Percentiles rank a stretch among this genome's conserved stretches.
These are phyloP conservation scores for Sequoiadendron giganteum DNA, from an alignment of 75 land plant species.

Conservation along the genomic window DNA sequence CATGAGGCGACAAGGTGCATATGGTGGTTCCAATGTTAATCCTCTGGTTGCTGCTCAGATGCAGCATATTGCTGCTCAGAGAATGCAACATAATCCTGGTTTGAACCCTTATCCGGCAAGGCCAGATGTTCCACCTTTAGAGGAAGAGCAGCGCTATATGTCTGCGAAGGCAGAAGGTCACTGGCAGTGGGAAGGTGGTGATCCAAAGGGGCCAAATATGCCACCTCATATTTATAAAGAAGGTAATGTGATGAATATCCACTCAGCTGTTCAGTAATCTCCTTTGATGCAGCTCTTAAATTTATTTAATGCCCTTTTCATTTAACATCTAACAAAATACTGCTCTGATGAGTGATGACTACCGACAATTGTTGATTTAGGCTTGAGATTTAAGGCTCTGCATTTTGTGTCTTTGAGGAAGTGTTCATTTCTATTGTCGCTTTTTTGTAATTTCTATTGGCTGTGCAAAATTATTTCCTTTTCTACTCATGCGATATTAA, in stretches of 20 bases:
- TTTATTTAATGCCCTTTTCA: not conserved
- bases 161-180: constrained; percentile 27
- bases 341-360: not conserved
- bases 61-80: constrained; percentile 39
- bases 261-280: not conserved
- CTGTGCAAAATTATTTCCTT: not conserved
- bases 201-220: constrained; percentile 16
- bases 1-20: constrained; percentile 37
- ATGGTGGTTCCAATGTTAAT: constrained; percentile 29
- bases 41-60: constrained; percentile 32
- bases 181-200: constrained; percentile 51
- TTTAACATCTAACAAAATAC: not conserved
- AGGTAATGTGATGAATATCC: constrained; percentile 13
- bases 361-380: not conserved
- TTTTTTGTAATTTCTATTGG: not conserved
- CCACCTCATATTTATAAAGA: constrained; percentile 22
- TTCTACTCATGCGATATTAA: not conserved
- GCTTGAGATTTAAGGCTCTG: not conserved
- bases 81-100: constrained; percentile 34
- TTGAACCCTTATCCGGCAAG: constrained; percentile 26
- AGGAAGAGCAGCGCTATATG: constrained; percentile 25
- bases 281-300: not conserved
- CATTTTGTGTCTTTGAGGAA: not conserved
- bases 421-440: not conserved
- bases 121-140: constrained; percentile 15